Evolutionary conservation across 495 filamentous ascomycete genomes (phyloP).

Genomic region (Xylaria intraflava): DNA sequence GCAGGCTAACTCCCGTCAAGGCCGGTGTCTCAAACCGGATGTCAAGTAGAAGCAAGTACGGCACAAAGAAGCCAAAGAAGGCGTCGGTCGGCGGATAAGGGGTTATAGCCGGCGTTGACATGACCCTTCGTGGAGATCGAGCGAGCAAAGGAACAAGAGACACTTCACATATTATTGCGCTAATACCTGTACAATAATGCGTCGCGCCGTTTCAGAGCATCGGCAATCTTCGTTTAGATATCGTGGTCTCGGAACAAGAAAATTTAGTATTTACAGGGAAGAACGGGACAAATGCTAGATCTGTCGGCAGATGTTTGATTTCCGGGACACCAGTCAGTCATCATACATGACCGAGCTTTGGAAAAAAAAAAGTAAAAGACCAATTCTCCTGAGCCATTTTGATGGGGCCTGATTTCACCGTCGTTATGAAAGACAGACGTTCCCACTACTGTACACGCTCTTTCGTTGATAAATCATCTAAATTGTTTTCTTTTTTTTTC

Average conservation of each 20-base stretch:
- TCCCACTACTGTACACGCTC: slow-evolving; percentile 17
- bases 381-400: slow-evolving; percentile 18
- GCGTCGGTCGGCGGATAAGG: slow-evolving; percentile 38
- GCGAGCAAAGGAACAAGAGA: neutral
- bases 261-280: slow-evolving; percentile 33
- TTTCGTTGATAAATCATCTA: slow-evolving; percentile 1
- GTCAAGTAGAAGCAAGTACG: slow-evolving; percentile 88
- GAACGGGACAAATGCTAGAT: slow-evolving; percentile 19
- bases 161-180: neutral
- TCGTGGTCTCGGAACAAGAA: slow-evolving; percentile 2
- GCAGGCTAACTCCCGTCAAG: too few relatives aligned
- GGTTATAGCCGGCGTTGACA: neutral
- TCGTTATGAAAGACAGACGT: slow-evolving; percentile 20
- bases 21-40: slow-evolving; percentile 82
- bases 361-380: too few relatives aligned
- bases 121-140: neutral
- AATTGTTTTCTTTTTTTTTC: slow-evolving; percentile 1
- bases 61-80: slow-evolving; percentile 96
- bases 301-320: slow-evolving; percentile 21
- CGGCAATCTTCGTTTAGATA: slow-evolving; percentile 5
- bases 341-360: slow-evolving; percentile 16
- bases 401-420: slow-evolving; percentile 22
- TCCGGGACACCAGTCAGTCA: slow-evolving; percentile 25
- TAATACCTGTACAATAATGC: neutral
- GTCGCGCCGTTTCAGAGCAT: neutral